Conservation (phyloP, 495 filamentous ascomycete species). For the Aspergillus bridgeri region DNA sequence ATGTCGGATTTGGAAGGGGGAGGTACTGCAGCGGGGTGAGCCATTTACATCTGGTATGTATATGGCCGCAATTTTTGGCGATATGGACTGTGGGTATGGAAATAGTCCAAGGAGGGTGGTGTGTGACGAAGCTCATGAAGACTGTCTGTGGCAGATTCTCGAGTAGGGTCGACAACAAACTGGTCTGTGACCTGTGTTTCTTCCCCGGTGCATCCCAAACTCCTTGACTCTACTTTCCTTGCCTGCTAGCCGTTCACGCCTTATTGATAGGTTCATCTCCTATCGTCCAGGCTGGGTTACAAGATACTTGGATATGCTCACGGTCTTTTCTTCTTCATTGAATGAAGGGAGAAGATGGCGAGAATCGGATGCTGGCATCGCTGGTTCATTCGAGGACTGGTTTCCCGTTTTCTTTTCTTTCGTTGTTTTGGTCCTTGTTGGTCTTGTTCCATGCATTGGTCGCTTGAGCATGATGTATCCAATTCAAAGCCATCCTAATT, state of each 20-base stretch:
- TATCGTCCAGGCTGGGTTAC: constrained; percentile 45
- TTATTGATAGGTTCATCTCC: constrained; percentile 47
- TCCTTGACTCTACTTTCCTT: neutral
- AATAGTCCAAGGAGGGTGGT: constrained; percentile 9
- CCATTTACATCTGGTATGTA: constrained; percentile 24
- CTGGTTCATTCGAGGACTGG: constrained; percentile 14
- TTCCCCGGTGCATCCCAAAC: neutral
- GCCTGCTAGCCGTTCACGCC: constrained; percentile 8
- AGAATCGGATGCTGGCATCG: constrained; percentile 47
- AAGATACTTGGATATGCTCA: constrained; percentile 36
- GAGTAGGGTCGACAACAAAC: constrained; percentile 3
- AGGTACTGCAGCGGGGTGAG: constrained; percentile 14
- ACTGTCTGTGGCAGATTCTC: constrained; percentile 38
- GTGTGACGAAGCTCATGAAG: constrained; percentile 7
- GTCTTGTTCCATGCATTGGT: constrained; percentile 14
- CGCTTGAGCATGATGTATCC: constrained; percentile 22
- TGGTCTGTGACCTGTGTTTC: constrained; percentile 20
- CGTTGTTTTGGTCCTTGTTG: constrained; percentile 12
- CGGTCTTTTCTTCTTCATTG: constrained; percentile 20
- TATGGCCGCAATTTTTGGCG: constrained; percentile 17
- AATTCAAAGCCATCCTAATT: constrained; percentile 21
- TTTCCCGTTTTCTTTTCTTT: constrained; percentile 16
- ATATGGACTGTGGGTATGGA: constrained; percentile 8
- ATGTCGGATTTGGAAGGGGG: constrained; percentile 12
- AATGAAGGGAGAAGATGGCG: constrained; percentile 17